Conservation (phyloP, 257 asterid genomes). For the Solanum pennellii region DNA sequence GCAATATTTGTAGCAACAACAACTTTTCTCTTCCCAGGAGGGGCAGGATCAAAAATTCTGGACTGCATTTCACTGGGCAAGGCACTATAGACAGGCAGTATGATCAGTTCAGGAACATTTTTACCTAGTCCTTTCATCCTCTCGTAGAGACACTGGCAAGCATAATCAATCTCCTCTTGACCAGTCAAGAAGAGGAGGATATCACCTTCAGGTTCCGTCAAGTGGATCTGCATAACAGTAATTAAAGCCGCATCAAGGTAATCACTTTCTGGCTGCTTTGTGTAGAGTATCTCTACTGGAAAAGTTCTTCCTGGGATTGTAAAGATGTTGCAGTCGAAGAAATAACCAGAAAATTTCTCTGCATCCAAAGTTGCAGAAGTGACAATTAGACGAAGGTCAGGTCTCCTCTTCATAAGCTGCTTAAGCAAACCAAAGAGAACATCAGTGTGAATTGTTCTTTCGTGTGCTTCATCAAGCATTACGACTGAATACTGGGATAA, state of each 20-base stretch:
- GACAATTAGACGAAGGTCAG: conserved; percentile 86
- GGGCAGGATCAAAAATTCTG: conserved; percentile 91
- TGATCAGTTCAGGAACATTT: conserved; percentile 83
- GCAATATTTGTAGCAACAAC: conserved; percentile 96
- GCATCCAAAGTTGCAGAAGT: conserved; percentile 96
- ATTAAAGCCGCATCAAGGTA: conserved; percentile 83
- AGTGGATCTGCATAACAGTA: conserved; percentile 85
- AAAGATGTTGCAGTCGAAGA: conserved; percentile 86
- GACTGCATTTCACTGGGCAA: conserved; percentile 97
- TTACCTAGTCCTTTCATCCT: conserved; percentile 84
- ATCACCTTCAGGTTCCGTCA: conserved; percentile 96
- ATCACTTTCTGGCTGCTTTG: conserved; percentile 97
- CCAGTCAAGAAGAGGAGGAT: conserved; percentile 90
- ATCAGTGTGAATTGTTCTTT: conserved; percentile 82
- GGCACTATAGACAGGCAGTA: conserved; percentile 89
- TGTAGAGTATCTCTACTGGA: conserved; percentile 82
- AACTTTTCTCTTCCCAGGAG: conserved; percentile 91
- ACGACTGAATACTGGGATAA: conserved; percentile 80
- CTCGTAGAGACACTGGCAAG: conserved; percentile 88
- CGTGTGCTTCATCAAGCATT: conserved; percentile 97
- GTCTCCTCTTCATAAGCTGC: conserved; percentile 65
- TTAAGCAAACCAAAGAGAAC: conserved; percentile 75
- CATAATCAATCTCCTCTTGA: conserved; percentile 96
- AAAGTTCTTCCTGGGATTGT: conserved; percentile 95
- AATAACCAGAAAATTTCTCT: conserved; percentile 87